Conservation (phyloP, 164 flowering plant species). For the Dillenia suffruticosa region DNA sequence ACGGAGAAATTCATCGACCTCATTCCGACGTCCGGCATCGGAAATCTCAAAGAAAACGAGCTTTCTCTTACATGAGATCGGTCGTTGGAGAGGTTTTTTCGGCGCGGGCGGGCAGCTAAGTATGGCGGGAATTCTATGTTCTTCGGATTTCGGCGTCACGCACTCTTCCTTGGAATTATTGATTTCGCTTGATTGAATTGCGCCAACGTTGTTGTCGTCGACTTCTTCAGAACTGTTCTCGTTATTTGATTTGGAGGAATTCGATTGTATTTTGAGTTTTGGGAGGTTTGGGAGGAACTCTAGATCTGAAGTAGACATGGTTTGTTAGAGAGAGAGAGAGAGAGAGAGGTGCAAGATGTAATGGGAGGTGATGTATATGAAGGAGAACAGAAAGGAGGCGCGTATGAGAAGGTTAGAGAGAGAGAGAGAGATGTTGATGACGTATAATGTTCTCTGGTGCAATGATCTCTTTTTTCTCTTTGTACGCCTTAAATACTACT, state of each 20-base stretch:
- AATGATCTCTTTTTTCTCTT: no score
- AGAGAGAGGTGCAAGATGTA: no score
- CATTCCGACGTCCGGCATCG: background rate
- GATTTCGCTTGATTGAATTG: background rate
- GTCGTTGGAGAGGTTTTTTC: constrained; percentile 10
- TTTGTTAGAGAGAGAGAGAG: no score
- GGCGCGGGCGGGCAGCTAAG: constrained; percentile 38
- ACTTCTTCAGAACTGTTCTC: background rate
- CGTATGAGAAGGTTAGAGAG: background rate
- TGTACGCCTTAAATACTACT: no score
- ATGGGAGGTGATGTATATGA: constrained; percentile 9
- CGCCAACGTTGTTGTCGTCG: background rate
- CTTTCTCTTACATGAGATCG: constrained; percentile 20
- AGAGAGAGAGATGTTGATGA: background rate
- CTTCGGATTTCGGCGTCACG: constrained; percentile 24
- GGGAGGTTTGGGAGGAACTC: constrained; percentile 15
- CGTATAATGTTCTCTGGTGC: no score
- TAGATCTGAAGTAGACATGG: constrained; percentile 18
- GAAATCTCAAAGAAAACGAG: constrained; percentile 17
- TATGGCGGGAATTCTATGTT: constrained; percentile 23
- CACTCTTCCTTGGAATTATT: constrained; percentile 1
- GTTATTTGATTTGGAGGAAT: background rate
- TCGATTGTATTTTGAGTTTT: constrained; percentile 9
- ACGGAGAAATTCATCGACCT: constrained; percentile 13
- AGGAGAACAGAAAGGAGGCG: background rate